Conservation (phyloP, 148 eudicot species). For the Rhododendron griersonianum region DNA sequence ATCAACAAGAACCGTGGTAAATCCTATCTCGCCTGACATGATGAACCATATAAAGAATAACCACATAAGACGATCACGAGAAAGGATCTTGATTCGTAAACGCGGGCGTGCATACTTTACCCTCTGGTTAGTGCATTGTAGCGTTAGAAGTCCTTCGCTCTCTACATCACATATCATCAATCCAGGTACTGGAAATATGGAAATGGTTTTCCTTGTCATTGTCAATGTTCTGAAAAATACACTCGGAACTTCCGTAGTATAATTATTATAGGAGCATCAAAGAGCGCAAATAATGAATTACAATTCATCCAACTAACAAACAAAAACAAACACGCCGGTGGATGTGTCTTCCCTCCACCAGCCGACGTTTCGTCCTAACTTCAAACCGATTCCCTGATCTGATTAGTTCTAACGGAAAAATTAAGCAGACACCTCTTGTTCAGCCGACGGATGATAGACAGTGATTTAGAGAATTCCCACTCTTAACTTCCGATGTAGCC, state of each 20-base stretch:
- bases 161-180: not conserved
- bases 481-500: slow-evolving; percentile 72
- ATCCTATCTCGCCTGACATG: not conserved
- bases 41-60: not conserved
- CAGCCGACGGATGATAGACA: not conserved
- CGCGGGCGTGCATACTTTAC: not conserved
- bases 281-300: slow-evolving; percentile 2
- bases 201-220: not conserved
- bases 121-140: not conserved
- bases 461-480: not conserved
- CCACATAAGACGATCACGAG: not conserved
- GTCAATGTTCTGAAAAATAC: not conserved
- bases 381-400: not conserved
- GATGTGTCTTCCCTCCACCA: not conserved
- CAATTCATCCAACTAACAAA: not conserved
- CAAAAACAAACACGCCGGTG: not conserved
- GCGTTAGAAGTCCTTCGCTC: not conserved
- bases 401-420: not conserved
- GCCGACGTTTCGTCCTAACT: not conserved
- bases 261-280: not conserved
- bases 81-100: not conserved
- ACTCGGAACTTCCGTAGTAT: not conserved
- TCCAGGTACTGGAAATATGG: not conserved
- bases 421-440: not conserved
- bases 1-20: not conserved